Conservation (phyloP, 1,284 basidiomycete genomes). For the Moesziomyces sp. region DNA sequence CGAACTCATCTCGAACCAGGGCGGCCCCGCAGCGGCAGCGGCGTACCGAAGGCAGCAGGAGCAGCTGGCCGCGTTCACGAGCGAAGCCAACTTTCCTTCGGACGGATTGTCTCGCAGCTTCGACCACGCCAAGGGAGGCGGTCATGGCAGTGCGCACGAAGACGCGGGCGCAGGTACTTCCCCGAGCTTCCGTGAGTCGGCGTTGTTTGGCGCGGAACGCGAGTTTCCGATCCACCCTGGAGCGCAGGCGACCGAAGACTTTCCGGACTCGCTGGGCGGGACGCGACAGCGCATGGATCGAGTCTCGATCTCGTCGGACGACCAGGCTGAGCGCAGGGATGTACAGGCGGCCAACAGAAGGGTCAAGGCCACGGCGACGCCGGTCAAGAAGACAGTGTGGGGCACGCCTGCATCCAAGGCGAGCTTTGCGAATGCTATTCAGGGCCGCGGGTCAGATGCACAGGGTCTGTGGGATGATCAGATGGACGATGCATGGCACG, state of each 20-base stretch:
- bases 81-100: slow-evolving; percentile 44
- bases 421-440: slow-evolving; percentile 49
- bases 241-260: slow-evolving; percentile 44
- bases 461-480: slow-evolving; percentile 43
- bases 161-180: slow-evolving; percentile 24
- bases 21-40: slow-evolving; percentile 35
- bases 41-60: slow-evolving; percentile 45
- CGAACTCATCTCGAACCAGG: slow-evolving; percentile 39
- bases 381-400: slow-evolving; percentile 62
- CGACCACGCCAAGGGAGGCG: slow-evolving; percentile 16
- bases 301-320: slow-evolving; percentile 39
- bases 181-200: slow-evolving; percentile 61
- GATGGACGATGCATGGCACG: slow-evolving; percentile 65
- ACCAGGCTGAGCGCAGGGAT: slow-evolving; percentile 18
- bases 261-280: slow-evolving; percentile 50
- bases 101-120: slow-evolving; percentile 49
- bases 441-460: slow-evolving; percentile 24
- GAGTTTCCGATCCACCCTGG: slow-evolving; percentile 63
- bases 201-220: slow-evolving; percentile 63
- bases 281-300: slow-evolving; percentile 24
- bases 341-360: neutral
- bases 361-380: slow-evolving; percentile 2
- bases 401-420: slow-evolving; percentile 57
- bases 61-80: slow-evolving; percentile 35
- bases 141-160: slow-evolving; percentile 11